These are phyloP conservation scores for Tuber melanosporum DNA, from an alignment of 495 filamentous ascomycete genomes.

Conservation along the genomic window DNA sequence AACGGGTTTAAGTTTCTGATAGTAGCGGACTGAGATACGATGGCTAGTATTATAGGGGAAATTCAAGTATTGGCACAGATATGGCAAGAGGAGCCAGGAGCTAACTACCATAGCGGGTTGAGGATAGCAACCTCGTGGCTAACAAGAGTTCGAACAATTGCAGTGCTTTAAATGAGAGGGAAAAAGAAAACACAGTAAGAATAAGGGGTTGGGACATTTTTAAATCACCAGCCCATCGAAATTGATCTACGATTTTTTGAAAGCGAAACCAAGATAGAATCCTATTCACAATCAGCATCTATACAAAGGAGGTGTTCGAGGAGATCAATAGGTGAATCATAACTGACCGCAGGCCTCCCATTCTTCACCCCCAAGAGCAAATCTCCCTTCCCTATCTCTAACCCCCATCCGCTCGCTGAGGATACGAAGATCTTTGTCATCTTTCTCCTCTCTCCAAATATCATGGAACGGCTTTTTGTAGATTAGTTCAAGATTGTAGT, in stretches of 20 bases:
- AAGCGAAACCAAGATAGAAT: constrained; percentile 41
- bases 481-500: constrained; percentile 90
- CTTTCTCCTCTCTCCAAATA: constrained; percentile 83
- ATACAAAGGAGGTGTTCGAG: not conserved
- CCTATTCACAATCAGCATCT: constrained; percentile 13
- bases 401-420: constrained; percentile 94
- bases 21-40: not conserved
- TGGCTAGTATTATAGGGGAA: not conserved
- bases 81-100: not conserved
- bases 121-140: not conserved
- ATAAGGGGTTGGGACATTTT: not conserved
- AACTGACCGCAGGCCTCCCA: constrained; percentile 41
- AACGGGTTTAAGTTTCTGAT: not conserved
- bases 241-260: constrained; percentile 33
- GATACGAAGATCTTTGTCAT: constrained; percentile 67
- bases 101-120: not conserved
- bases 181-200: not conserved
- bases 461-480: constrained; percentile 85
- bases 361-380: constrained; percentile 35
- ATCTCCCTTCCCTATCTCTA: constrained; percentile 51
- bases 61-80: constrained; percentile 17
- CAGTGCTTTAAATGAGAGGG: not conserved
- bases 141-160: not conserved
- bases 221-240: not conserved
- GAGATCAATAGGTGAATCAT: not conserved